Evolutionary conservation across 208 protist genomes (phyloP).

Genomic region (Trypanosoma avium): DNA sequence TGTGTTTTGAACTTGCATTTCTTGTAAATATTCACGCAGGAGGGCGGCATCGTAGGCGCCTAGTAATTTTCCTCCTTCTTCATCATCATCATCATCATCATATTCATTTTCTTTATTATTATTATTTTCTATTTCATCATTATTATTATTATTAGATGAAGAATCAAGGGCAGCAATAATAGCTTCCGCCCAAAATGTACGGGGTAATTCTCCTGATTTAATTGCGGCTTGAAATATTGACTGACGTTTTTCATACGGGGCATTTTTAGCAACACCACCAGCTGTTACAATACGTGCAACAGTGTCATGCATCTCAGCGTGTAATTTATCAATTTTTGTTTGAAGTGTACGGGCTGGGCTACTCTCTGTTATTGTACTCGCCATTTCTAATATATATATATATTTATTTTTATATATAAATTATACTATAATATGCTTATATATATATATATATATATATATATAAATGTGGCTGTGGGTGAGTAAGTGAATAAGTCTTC

Average conservation of each 20-base stretch:
- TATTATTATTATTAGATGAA: neutral
- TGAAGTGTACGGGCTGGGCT: constrained; percentile 32
- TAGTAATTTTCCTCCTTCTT: constrained; percentile 45
- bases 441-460: too few species aligned
- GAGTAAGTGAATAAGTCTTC: too few species aligned
- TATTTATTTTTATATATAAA: neutral
- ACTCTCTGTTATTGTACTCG: neutral
- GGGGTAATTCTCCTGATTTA: constrained; percentile 35
- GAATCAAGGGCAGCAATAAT: constrained; percentile 37
- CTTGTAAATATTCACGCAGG: constrained; percentile 53
- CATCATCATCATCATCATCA: constrained; percentile 24
- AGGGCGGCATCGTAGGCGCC: constrained; percentile 67
- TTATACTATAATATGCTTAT: too few species aligned
- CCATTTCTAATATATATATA: constrained; percentile 1
- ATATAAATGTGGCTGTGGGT: too few species aligned
- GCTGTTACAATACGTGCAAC: constrained; percentile 36
- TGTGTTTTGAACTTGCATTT: constrained; percentile 46
- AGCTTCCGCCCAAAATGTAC: constrained; percentile 70
- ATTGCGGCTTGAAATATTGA: constrained; percentile 40
- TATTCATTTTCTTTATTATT: neutral
- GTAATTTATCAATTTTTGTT: constrained; percentile 50
- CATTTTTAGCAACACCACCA: constrained; percentile 46
- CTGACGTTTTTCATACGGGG: constrained; percentile 42
- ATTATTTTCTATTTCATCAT: neutral
- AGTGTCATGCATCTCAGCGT: constrained; percentile 55